Conservation (phyloP, 176 grass and related monocot genomes). For the Zoysia pacifica region DNA sequence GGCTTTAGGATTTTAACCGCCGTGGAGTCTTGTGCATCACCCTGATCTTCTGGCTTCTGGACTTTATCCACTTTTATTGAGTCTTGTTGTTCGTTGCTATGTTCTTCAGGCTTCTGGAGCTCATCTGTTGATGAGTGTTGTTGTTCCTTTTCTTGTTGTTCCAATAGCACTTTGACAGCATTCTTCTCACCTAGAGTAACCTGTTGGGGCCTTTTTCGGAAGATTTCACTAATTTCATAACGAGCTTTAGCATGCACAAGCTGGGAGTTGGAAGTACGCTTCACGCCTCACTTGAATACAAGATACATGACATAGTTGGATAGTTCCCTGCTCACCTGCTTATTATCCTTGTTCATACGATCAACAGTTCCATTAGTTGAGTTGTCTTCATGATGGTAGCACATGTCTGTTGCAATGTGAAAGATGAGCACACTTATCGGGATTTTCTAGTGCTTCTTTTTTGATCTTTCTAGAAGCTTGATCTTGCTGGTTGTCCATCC, state of each 20-base stretch:
- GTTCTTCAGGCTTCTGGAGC: neutral
- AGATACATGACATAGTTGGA: conserved; percentile 32
- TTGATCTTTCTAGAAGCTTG: neutral
- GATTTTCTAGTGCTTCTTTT: neutral
- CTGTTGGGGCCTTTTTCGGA: neutral
- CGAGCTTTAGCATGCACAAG: neutral
- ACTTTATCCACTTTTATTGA: neutral
- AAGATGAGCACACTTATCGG: neutral
- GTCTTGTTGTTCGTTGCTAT: neutral
- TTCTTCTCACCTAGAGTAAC: neutral
- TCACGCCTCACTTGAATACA: neutral
- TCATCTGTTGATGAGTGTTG: neutral
- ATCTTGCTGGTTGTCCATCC: neutral
- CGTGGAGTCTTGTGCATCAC: too few relatives aligned
- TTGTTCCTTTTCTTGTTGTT: neutral
- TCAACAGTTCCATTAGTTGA: neutral
- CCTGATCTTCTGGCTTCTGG: too few relatives aligned
- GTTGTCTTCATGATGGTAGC: neutral
- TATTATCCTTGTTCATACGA: neutral
- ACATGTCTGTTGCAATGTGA: neutral
- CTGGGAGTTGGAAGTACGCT: neutral
- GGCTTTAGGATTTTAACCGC: too few relatives aligned
- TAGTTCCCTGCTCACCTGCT: neutral
- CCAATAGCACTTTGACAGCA: neutral
- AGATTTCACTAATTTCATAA: neutral